Evolutionary conservation across 2,329 filamentous ascomycete genomes (phyloP), one percentile per base, ranked within the genome.

Genomic region (Emmonsiellopsis sp.): DNA sequence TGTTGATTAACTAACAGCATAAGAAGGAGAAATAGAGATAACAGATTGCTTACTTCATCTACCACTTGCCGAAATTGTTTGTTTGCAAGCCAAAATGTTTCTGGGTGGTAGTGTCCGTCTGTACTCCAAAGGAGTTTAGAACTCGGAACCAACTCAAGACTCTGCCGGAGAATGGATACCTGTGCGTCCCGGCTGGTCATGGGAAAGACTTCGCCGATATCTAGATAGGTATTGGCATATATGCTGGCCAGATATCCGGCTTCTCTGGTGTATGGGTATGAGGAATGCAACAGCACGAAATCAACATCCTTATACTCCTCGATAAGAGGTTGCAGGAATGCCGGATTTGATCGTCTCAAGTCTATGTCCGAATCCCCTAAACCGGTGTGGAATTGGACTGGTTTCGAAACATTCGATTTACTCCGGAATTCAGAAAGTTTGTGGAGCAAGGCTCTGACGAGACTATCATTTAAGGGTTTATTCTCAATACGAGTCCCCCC

Each of bases 191-290:
- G 79, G 57, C 85, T 91, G 39, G 93, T 68, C 68, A 84, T 84
- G 0, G 88, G 88, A 56, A 93, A 94, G 0, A 93, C 84, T 63
- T 90, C 85, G 1, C 89, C 88, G 52, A 94, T 81, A 63, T 94
- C 89, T 10, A 88, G 80, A 63, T 89, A 93, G 1, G 87, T 86
- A 62, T 94, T 92, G 27, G 80, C 75, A 64, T 90, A 93, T 21
- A 87, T 82, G 0, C 80, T 81, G 0, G 88, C 87, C 17, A 94
- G 75, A 64, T 92, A 94, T 0, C 85, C 87, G 0, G 85, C 81
- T 68, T 93, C 87, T 39, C 84, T 79, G 0, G 84, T 88, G 63
- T 86, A 93, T 0, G 89, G 89, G 65, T 94, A 94, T 2, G 87
- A 81, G 0, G 88, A 84, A 64, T 94, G 88, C 2, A 94, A 77